Evolutionary conservation across 495 filamentous ascomycete genomes (phyloP), one percentile per base, ranked within the genome.

Genomic region (Xylaria castorea): DNA sequence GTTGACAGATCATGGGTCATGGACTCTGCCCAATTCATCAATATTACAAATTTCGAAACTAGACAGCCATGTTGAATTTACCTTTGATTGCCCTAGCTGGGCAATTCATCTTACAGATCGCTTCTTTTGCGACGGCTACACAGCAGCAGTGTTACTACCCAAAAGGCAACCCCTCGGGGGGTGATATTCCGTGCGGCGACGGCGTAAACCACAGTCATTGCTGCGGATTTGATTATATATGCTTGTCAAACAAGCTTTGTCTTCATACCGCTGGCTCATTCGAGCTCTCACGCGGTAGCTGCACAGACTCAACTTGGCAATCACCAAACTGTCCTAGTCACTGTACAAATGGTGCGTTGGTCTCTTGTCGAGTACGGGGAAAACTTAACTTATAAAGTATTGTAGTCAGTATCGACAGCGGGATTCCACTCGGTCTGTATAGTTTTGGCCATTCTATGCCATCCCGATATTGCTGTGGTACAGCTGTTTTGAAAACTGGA

Each of bases 121-220:
- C 53, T 0, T 58, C 27, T 5, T 14, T 58, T 32, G 25, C 53
- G 0, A 6, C 53, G 14, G 53, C 27, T 27, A 18, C 27, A 4
- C 53, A 58, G 53, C 53, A 58, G 27, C 27, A 58, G n/a, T 58
- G 53, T n/a, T 58, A 58, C 27, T 58, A 58, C 53, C 53, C 53
- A 9, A 14, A 32, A 27, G 53, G 53, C 53, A 32, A 58, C 34
- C 53, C 53, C 14, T 34, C 53, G n/a, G 5, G 12, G 2, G 27
- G 11, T 5, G 53, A 58, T 9, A 34, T 32, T 58, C 53, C 53
- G 5, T 58, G 53, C 11, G 53, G 53, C 25, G 53, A 58, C 27
- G 53, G 53, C 11, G n/a, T n/a, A 16, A 58, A 27, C 53, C 53
- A 58, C 27, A 58, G 53, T 18, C 53, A 58, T 12, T 58, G 53